A percentile compares a stretch with the other conserved stretches of the same genome.
Evolutionary conservation across 2,329 filamentous ascomycete genomes (phyloP).

Genomic region (Neonectria hederae): DNA sequence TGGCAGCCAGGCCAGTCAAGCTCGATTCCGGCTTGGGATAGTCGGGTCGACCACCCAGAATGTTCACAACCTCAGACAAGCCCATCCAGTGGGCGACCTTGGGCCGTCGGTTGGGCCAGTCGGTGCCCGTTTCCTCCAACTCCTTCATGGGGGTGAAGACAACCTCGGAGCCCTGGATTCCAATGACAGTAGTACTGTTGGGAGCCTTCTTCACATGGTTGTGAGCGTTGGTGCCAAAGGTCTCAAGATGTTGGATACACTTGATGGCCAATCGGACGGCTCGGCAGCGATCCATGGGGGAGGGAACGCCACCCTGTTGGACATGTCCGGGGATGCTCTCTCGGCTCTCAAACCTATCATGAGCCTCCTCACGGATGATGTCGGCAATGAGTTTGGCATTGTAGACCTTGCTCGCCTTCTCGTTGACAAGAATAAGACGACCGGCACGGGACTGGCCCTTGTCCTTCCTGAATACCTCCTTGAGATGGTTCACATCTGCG

Average conservation of each 20-base stretch:
- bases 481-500: slow-evolving; percentile 87
- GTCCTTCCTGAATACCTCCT: slow-evolving; percentile 85
- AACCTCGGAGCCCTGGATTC: slow-evolving; percentile 88
- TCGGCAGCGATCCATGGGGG: slow-evolving; percentile 93
- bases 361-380: slow-evolving; percentile 93
- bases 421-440: slow-evolving; percentile 95
- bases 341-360: slow-evolving; percentile 90
- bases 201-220: slow-evolving; percentile 78
- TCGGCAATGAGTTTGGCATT: slow-evolving; percentile 92
- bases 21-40: slow-evolving; percentile 60
- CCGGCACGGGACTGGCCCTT: slow-evolving; percentile 89
- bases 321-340: slow-evolving; percentile 94
- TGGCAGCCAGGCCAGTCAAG: slow-evolving; percentile 63
- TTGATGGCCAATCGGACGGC: slow-evolving; percentile 93
- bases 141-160: slow-evolving; percentile 85
- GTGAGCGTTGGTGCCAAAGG: slow-evolving; percentile 72
- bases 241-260: slow-evolving; percentile 91
- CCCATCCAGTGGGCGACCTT: slow-evolving; percentile 86
- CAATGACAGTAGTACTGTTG: slow-evolving; percentile 82
- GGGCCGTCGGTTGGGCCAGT: slow-evolving; percentile 91
- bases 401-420: slow-evolving; percentile 91
- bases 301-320: slow-evolving; percentile 92
- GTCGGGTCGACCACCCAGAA: slow-evolving; percentile 76
- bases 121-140: slow-evolving; percentile 85
- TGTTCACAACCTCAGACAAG: slow-evolving; percentile 84